phyloP scores from a whole-genome alignment of 441 rosid species.

The Pelargonium myrrhifolium region DNA sequence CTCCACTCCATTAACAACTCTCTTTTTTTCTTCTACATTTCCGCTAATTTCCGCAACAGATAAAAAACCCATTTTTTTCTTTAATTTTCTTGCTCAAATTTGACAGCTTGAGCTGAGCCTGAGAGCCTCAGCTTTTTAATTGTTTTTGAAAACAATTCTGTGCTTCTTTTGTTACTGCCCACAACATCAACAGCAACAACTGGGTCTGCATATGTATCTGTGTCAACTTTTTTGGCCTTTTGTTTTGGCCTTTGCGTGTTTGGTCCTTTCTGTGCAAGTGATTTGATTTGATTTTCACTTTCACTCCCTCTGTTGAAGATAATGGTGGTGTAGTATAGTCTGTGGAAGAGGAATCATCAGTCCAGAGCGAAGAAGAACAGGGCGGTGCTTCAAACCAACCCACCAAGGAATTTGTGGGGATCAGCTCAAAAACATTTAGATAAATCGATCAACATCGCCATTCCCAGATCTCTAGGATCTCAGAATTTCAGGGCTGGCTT shows the following conservation, averaged over 20 bases:
- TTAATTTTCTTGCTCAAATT: neutral
- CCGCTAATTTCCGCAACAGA: neutral
- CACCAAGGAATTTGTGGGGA: slow-evolving; percentile 4
- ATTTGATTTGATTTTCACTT: neutral
- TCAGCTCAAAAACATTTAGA: slow-evolving; percentile 1
- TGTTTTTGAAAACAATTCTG: neutral
- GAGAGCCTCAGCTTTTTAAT: slow-evolving; percentile 3
- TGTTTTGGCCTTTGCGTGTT: slow-evolving; percentile 4
- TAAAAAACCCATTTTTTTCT: slow-evolving; percentile 1
- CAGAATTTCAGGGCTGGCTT: neutral
- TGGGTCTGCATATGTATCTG: slow-evolving; percentile 5
- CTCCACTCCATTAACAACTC: neutral
- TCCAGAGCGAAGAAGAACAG: neutral
- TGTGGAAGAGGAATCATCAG: neutral
- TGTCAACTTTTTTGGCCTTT: slow-evolving; percentile 4
- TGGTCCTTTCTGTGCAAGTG: slow-evolving; percentile 3
- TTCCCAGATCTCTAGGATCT: slow-evolving; percentile 5
- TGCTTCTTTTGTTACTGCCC: neutral
- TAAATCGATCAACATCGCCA: neutral
- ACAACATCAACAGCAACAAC: neutral
- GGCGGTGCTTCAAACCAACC: neutral
- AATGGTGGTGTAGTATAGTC: neutral
- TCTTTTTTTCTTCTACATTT: neutral
- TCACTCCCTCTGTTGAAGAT: neutral
- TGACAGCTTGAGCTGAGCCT: neutral